Evolutionary conservation across 805 yeast species (phyloP).

Genomic region (Lachancea nothofagi): DNA sequence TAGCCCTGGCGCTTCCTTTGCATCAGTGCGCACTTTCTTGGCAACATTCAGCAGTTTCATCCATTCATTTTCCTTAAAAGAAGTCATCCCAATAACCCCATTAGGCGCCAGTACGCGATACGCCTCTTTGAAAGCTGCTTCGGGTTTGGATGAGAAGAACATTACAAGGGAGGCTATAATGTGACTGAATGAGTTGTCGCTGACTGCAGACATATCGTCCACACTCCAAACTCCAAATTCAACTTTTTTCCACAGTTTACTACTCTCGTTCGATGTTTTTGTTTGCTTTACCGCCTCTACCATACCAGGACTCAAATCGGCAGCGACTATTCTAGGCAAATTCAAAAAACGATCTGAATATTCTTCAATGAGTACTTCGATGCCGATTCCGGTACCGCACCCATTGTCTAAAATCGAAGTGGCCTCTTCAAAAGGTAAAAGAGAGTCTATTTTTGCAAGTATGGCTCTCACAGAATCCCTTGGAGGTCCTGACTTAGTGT

Average conservation of each 20-base stretch:
- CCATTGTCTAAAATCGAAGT: slow-evolving; percentile 5
- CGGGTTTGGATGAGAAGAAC: slow-evolving; percentile 3
- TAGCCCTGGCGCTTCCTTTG: not conserved
- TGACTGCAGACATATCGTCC: not conserved
- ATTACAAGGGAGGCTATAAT: slow-evolving; percentile 6
- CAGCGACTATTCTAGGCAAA: slow-evolving; percentile 1
- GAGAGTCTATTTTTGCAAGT: not conserved
- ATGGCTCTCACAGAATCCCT: slow-evolving; percentile 2
- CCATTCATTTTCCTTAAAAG: slow-evolving; percentile 2
- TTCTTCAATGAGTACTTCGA: not conserved
- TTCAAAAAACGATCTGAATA: slow-evolving; percentile 2
- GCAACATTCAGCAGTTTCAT: not conserved
- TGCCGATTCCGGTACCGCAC: slow-evolving; percentile 7
- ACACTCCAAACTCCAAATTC: slow-evolving; percentile 1
- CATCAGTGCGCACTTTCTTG: not conserved
- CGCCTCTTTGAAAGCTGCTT: slow-evolving; percentile 4
- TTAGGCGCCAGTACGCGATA: slow-evolving; percentile 1
- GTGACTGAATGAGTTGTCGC: slow-evolving; percentile 3
- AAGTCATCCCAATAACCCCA: slow-evolving; percentile 5
- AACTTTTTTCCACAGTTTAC: slow-evolving; percentile 3
- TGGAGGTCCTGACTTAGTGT: not conserved
- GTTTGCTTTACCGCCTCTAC: not conserved
- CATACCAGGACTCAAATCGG: slow-evolving; percentile 8
- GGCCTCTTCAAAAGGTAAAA: slow-evolving; percentile 2
- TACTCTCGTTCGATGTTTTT: not conserved